A percentile compares a stretch with the other conserved stretches of the same genome.
These are phyloP conservation scores for Fusarium sp. DNA, from an alignment of 2,329 filamentous ascomycete genomes.

Conservation along the genomic window DNA sequence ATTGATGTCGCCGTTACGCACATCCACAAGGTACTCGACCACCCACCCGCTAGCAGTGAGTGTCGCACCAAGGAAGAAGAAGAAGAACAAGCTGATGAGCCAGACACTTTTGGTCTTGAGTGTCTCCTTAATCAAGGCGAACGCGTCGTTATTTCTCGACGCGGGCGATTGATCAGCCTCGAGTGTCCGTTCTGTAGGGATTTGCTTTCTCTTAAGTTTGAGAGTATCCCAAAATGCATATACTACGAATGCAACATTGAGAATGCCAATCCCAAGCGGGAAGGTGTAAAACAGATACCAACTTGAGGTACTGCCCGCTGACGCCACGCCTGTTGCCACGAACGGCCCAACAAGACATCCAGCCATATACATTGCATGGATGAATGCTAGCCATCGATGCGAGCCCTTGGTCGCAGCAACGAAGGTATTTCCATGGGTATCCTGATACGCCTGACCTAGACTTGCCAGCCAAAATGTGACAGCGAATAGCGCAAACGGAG, in stretches of 20 bases:
- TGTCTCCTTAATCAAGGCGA: conserved; percentile 59
- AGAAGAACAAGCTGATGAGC: conserved; percentile 72
- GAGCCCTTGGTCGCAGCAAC: conserved; percentile 63
- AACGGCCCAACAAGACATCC: conserved; percentile 70
- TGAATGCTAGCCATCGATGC: conserved; percentile 72
- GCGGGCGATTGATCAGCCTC: conserved; percentile 15
- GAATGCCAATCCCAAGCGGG: conserved; percentile 63
- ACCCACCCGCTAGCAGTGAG: conserved; percentile 73
- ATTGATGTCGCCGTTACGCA: conserved; percentile 67
- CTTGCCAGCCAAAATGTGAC: conserved; percentile 69
- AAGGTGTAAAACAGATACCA: conserved; percentile 71
- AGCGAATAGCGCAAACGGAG: conserved; percentile 68
- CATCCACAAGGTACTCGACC: conserved; percentile 72
- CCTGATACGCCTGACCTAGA: conserved; percentile 72
- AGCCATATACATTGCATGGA: conserved; percentile 72
- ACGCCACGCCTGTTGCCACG: conserved; percentile 64
- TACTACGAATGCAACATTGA: conserved; percentile 62
- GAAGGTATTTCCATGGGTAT: conserved; percentile 73
- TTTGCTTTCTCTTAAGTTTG: conserved; percentile 44
- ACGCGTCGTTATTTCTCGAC: conserved; percentile 51
- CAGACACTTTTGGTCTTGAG: conserved; percentile 63
- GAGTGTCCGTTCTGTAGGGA: not conserved
- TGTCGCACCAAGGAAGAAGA: conserved; percentile 69
- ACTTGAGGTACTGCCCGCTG: conserved; percentile 48
- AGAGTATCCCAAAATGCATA: conserved; percentile 64